Evolutionary conservation across 2,329 filamentous ascomycete species (phyloP).

Genomic region (Arthrobotrys entomopaga): DNA sequence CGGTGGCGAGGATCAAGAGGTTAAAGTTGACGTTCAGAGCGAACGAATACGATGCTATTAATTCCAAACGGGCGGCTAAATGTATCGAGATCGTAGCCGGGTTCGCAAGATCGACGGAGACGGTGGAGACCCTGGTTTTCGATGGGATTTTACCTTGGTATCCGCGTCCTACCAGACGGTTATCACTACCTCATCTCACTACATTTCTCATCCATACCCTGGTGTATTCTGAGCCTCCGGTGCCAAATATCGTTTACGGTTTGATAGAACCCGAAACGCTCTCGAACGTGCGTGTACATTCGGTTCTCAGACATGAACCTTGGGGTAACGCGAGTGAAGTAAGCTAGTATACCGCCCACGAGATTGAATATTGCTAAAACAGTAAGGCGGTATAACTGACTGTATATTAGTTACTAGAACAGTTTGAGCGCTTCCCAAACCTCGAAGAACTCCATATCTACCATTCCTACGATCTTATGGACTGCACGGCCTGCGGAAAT

Average conservation of each 20-base stretch:
- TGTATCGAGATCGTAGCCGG: conserved; percentile 3
- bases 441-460: conserved; percentile 18
- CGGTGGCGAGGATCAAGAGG: background rate
- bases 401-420: conserved; percentile 13
- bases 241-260: background rate
- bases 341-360: background rate
- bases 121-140: conserved; percentile 8
- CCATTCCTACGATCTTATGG: conserved; percentile 10
- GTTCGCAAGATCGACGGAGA: background rate
- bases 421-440: conserved; percentile 17
- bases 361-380: background rate
- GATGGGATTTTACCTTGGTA: conserved; percentile 4
- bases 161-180: background rate
- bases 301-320: background rate
- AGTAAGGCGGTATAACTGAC: background rate
- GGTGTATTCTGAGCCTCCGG: background rate
- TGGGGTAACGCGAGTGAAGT: conserved; percentile 8
- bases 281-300: conserved; percentile 5
- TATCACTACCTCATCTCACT: conserved; percentile 17
- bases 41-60: background rate
- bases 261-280: conserved; percentile 13
- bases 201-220: background rate
- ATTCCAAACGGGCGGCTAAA: background rate
- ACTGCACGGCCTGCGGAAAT: conserved; percentile 3
- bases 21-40: background rate